Conservation (phyloP, 768 basidiomycete species). For the Hypholoma fasciculare region DNA sequence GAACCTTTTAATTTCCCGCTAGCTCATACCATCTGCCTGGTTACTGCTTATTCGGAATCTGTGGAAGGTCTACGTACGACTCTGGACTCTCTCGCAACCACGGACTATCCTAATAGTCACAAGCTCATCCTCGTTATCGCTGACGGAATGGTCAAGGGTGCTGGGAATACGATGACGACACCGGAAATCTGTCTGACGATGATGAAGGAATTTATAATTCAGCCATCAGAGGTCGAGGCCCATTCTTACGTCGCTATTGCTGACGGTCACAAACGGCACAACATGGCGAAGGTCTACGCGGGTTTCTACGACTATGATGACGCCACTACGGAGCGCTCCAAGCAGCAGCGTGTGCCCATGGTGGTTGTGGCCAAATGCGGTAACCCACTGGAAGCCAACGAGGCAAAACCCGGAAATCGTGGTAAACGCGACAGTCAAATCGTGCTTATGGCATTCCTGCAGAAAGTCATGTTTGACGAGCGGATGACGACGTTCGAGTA, state of each 20-base stretch:
- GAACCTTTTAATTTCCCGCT: slow-evolving; percentile 97
- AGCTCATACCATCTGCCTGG: slow-evolving; percentile 91
- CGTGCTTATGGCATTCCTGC: slow-evolving; percentile 95
- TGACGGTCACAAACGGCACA: slow-evolving; percentile 99
- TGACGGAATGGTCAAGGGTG: slow-evolving; percentile 98
- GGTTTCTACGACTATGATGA: slow-evolving; percentile 97
- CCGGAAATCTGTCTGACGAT: slow-evolving; percentile 93
- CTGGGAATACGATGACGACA: slow-evolving; percentile 84
- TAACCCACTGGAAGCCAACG: slow-evolving; percentile 86
- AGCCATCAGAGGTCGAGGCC: slow-evolving; percentile 82
- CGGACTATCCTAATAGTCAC: slow-evolving; percentile 98
- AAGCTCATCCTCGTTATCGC: slow-evolving; percentile 94
- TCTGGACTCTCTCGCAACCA: slow-evolving; percentile 96
- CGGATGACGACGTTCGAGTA: slow-evolving; percentile 99
- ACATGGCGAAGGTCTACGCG: slow-evolving; percentile 98
- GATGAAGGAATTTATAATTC: slow-evolving; percentile 94
- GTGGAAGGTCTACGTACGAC: slow-evolving; percentile 96
- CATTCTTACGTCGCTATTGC: slow-evolving; percentile 98
- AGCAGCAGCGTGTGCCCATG: slow-evolving; percentile 96
- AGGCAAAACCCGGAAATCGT: slow-evolving; percentile 95
- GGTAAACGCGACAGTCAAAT: slow-evolving; percentile 99
- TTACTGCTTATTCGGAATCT: slow-evolving; percentile 98
- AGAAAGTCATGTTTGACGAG: slow-evolving; percentile 99
- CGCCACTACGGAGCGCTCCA: slow-evolving; percentile 82
- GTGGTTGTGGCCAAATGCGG: slow-evolving; percentile 95